Conservation (phyloP, 331 rosid species). For the Malus hybrid region DNA sequence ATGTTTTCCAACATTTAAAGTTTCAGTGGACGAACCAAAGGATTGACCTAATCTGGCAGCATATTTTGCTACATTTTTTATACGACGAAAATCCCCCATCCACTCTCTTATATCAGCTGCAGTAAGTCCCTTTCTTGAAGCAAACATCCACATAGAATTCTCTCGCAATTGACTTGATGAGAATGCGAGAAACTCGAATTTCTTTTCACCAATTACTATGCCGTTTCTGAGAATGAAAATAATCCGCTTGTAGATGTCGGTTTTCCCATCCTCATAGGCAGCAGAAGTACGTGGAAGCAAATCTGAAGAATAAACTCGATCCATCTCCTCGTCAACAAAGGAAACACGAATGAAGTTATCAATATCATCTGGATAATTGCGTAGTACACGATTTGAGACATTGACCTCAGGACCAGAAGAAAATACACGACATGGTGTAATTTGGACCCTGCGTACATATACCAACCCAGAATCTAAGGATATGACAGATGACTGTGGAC, state of each 20-base stretch:
- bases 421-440: slow-evolving; percentile 57
- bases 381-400: slow-evolving; percentile 75
- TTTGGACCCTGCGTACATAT: slow-evolving; percentile 59
- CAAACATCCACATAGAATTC: slow-evolving; percentile 86
- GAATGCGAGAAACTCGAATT: slow-evolving; percentile 74
- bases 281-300: slow-evolving; percentile 36
- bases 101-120: slow-evolving; percentile 43
- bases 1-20: slow-evolving; percentile 32
- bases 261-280: slow-evolving; percentile 26
- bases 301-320: slow-evolving; percentile 45
- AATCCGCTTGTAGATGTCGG: slow-evolving; percentile 52
- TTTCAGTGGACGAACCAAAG: slow-evolving; percentile 72
- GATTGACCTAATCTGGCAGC: slow-evolving; percentile 91
- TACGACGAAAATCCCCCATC: slow-evolving; percentile 64
- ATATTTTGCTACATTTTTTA: slow-evolving; percentile 73
- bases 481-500: slow-evolving; percentile 33
- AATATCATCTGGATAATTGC: slow-evolving; percentile 25
- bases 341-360: slow-evolving; percentile 78
- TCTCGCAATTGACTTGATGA: slow-evolving; percentile 84
- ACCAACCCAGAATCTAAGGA: slow-evolving; percentile 56
- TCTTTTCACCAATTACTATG: slow-evolving; percentile 48
- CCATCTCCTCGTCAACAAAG: slow-evolving; percentile 75
- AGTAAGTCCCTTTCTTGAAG: slow-evolving; percentile 33
- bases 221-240: slow-evolving; percentile 58
- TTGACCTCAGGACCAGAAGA: slow-evolving; percentile 73